Percentiles rank a stretch among this genome's conserved stretches.
Evolutionary conservation across 805 yeast genomes (phyloP).

Genomic region (Yamadazyma olivae): DNA sequence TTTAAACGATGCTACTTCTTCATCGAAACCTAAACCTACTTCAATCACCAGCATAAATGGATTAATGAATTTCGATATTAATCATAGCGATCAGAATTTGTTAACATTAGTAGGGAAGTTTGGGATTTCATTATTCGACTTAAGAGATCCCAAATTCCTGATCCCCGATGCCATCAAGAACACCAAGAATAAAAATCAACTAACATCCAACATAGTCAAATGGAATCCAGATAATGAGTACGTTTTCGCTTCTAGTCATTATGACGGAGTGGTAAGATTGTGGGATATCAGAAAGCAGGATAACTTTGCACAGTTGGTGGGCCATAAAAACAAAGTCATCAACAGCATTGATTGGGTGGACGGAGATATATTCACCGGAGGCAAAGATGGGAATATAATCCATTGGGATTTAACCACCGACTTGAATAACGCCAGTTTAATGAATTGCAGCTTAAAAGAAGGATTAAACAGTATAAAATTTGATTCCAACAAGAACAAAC

Average conservation of each 20-base stretch:
- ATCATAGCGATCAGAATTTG: conserved; percentile 45
- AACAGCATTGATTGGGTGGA: conserved; percentile 61
- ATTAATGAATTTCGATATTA: conserved; percentile 48
- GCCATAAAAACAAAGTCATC: conserved; percentile 51
- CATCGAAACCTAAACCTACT: conserved; percentile 45
- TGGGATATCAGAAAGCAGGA: conserved; percentile 74
- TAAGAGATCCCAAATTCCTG: conserved; percentile 47
- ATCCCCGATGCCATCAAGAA: conserved; percentile 22
- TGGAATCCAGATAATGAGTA: conserved; percentile 66
- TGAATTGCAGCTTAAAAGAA: conserved; percentile 42
- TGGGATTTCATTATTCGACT: conserved; percentile 74
- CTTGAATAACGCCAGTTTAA: conserved; percentile 5
- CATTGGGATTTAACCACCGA: conserved; percentile 57
- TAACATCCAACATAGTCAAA: conserved; percentile 43
- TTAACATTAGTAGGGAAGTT: conserved; percentile 65
- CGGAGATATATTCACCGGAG: conserved; percentile 54
- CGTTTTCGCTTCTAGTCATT: conserved; percentile 62
- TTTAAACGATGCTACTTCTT: conserved; percentile 37
- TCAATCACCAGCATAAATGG: conserved; percentile 52
- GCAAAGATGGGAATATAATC: conserved; percentile 63
- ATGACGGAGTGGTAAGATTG: conserved; percentile 52
- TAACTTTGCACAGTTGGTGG: conserved; percentile 50
- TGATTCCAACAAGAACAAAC: conserved; percentile 26
- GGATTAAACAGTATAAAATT: conserved; percentile 43
- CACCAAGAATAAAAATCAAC: conserved; percentile 15